A percentile compares a stretch with the other conserved stretches of the same genome.
Evolutionary conservation across 768 basidiomycete genomes (phyloP).

Genomic region (Mycena leptocephala): DNA sequence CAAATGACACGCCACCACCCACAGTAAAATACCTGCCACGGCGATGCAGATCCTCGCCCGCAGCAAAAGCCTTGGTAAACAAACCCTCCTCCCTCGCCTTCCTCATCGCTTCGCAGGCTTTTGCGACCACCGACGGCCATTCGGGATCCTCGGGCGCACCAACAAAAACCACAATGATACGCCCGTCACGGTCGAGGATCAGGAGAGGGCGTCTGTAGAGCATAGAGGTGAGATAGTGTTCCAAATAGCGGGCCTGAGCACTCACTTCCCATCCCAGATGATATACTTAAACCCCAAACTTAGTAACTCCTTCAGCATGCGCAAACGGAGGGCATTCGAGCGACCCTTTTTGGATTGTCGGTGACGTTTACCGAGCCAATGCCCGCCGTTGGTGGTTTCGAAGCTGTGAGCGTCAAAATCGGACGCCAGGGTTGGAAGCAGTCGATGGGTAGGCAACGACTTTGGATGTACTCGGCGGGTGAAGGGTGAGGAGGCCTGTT

Average conservation of each 20-base stretch:
- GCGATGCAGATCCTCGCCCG: conserved; percentile 25
- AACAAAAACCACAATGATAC: conserved; percentile 24
- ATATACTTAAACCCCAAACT: not conserved
- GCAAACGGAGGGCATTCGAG: not conserved
- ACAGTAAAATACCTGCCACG: conserved; percentile 41
- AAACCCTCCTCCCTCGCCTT: not conserved
- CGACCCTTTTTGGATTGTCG: too few species aligned
- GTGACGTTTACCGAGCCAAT: not conserved
- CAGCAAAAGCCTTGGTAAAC: not conserved
- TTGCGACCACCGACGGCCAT: conserved; percentile 3
- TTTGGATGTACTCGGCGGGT: not conserved
- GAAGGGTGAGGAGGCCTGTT: not conserved
- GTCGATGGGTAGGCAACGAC: not conserved
- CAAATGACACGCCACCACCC: too few species aligned
- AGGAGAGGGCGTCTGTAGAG: not conserved
- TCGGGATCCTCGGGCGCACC: conserved; percentile 29
- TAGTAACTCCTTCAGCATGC: not conserved
- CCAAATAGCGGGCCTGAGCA: not conserved
- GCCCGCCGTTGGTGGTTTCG: not conserved
- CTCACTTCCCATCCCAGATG: conserved; percentile 20
- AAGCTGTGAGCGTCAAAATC: not conserved
- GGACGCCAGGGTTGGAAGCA: not conserved
- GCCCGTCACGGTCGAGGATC: conserved; percentile 20
- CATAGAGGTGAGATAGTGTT: not conserved
- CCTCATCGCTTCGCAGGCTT: conserved; percentile 12